A percentile compares a stretch with the other conserved stretches of the same genome.
These are phyloP conservation scores for Alternaria angustiovoidea DNA, from an alignment of 2,329 filamentous ascomycete genomes.

Conservation along the genomic window DNA sequence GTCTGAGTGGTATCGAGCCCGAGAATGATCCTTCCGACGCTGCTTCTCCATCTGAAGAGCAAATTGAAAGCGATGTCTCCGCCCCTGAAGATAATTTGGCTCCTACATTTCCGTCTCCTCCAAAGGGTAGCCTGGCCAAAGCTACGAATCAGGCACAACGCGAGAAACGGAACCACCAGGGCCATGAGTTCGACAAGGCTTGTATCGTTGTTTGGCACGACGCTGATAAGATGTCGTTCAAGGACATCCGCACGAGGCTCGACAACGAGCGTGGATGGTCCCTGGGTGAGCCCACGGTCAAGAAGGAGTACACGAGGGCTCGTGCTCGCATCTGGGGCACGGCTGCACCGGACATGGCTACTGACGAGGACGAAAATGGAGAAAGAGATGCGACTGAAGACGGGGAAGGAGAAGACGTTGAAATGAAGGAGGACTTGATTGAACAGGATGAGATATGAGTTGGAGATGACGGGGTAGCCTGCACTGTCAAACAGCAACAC, in stretches of 20 bases:
- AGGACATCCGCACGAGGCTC: constrained; percentile 21
- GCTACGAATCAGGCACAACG: neutral
- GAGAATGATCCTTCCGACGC: neutral
- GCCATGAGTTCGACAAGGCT: constrained; percentile 16
- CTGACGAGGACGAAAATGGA: neutral
- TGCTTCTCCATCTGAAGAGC: neutral
- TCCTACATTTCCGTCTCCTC: neutral
- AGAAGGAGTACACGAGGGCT: constrained; percentile 21
- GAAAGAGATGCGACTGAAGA: neutral
- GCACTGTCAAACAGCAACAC: neutral
- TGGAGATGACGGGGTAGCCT: neutral
- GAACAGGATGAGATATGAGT: constrained; percentile 1
- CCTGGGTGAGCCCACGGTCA: constrained; percentile 20
- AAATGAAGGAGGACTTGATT: neutral
- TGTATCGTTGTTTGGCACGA: constrained; percentile 29
- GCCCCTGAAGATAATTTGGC: neutral
- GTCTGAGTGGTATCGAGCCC: constrained; percentile 1
- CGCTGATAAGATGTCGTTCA: constrained; percentile 12
- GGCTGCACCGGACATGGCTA: neutral
- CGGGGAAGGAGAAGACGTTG: neutral
- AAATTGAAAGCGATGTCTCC: neutral
- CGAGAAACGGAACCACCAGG: constrained; percentile 1
- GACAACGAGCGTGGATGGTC: constrained; percentile 18
- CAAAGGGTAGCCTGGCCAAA: neutral
- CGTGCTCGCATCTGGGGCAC: constrained; percentile 18